Conservation (phyloP, 2,329 filamentous ascomycete species). For the Neonectria sp. region DNA sequence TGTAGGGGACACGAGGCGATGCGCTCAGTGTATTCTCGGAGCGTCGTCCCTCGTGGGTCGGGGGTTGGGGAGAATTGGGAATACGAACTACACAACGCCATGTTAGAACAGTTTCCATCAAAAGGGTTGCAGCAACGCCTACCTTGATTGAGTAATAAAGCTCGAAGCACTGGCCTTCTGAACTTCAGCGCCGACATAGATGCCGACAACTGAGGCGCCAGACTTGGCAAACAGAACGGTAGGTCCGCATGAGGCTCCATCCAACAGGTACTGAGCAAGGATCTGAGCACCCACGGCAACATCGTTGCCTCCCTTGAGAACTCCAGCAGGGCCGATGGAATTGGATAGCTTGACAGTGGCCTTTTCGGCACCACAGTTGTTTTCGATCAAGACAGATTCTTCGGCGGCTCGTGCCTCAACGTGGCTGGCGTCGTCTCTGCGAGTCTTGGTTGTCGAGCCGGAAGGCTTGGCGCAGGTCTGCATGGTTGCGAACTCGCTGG, state of each 20-base stretch:
- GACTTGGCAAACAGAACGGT: constrained; percentile 47
- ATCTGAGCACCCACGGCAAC: constrained; percentile 31
- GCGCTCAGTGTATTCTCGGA: neutral
- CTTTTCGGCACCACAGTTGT: constrained; percentile 42
- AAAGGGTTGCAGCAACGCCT: neutral
- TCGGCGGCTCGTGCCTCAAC: constrained; percentile 34
- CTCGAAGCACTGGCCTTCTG: constrained; percentile 41
- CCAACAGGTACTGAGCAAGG: constrained; percentile 39
- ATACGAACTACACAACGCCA: constrained; percentile 28
- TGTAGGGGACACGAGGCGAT: too few relatives aligned
- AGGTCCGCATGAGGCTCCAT: constrained; percentile 38
- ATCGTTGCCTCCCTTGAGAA: constrained; percentile 33
- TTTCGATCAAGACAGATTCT: constrained; percentile 31
- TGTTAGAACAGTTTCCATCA: neutral
- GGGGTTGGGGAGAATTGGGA: too few relatives aligned
- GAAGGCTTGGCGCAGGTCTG: constrained; percentile 39
- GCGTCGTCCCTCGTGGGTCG: neutral
- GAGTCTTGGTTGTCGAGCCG: constrained; percentile 25
- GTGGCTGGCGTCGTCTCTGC: constrained; percentile 25
- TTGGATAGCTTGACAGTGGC: constrained; percentile 35
- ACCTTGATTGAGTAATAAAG: constrained; percentile 35
- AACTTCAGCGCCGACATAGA: constrained; percentile 43
- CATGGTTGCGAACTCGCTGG: constrained; percentile 43
- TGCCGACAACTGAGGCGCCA: constrained; percentile 39
- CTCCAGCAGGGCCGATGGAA: constrained; percentile 21